These are phyloP conservation scores for Fraxinus anomala DNA, from an alignment of 257 asterid genomes.

Conservation along the genomic window DNA sequence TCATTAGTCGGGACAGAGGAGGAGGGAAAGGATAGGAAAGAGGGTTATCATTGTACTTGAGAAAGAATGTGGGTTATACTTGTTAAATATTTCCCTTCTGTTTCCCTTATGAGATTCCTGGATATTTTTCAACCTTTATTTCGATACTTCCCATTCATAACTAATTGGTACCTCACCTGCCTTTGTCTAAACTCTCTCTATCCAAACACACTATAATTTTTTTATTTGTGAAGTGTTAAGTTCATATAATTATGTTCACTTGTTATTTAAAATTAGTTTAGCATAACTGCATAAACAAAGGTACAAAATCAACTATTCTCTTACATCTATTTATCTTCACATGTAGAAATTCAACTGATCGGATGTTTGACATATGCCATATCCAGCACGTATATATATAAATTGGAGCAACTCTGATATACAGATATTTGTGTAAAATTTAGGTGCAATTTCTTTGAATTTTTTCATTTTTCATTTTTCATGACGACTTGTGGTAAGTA, in stretches of 20 bases:
- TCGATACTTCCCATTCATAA: too few relatives aligned
- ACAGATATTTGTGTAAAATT: constrained; percentile 7
- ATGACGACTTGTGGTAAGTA: not conserved
- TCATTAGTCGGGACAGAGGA: not conserved
- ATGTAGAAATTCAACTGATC: not conserved
- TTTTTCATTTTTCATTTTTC: too few relatives aligned
- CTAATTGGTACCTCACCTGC: too few relatives aligned
- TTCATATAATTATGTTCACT: not conserved
- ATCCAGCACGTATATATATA: not conserved
- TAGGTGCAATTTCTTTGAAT: not conserved
- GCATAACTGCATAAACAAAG: not conserved
- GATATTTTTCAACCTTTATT: too few relatives aligned
- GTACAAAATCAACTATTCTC: not conserved
- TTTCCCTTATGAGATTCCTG: too few relatives aligned
- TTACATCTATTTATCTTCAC: not conserved
- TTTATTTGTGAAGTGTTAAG: not conserved
- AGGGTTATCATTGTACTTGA: not conserved
- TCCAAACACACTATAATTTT: not conserved
- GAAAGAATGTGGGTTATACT: not conserved
- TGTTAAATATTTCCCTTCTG: too few relatives aligned
- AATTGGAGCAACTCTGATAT: not conserved
- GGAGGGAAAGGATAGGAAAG: not conserved
- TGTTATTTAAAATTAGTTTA: not conserved
- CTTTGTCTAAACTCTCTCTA: too few relatives aligned
- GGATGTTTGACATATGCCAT: not conserved